Percentiles rank a stretch among this genome's conserved stretches.
Conservation (phyloP, 129 eudicot species). For the Pittosporum tobira region DNA sequence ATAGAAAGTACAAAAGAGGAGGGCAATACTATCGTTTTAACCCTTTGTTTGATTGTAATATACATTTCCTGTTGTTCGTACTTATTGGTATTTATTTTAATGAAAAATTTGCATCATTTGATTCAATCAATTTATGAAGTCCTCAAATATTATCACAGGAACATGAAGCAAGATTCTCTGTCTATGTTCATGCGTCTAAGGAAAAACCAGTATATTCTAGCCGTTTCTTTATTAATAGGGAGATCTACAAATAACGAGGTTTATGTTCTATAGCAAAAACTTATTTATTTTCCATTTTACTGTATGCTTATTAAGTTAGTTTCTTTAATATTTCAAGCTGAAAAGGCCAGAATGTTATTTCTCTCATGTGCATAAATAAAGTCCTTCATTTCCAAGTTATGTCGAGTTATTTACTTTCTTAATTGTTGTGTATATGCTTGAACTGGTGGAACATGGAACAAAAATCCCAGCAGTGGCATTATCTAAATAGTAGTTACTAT, state of each 20-base stretch:
- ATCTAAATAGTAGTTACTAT: too few relatives aligned
- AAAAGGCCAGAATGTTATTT: not conserved
- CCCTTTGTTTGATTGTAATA: not conserved
- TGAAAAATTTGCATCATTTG: not conserved
- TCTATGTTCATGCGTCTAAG: constrained; percentile 87
- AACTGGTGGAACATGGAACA: too few relatives aligned
- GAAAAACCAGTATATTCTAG: constrained; percentile 74
- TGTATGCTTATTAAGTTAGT: not conserved
- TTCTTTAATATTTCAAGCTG: not conserved
- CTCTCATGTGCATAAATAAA: too few relatives aligned
- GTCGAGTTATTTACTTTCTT: too few relatives aligned
- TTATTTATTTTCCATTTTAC: not conserved
- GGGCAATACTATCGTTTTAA: not conserved
- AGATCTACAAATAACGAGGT: constrained; percentile 87
- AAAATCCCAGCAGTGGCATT: too few relatives aligned
- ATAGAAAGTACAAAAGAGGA: not conserved
- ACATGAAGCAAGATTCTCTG: constrained; percentile 82
- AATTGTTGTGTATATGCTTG: too few relatives aligned
- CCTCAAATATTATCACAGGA: constrained; percentile 42
- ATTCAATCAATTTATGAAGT: not conserved
- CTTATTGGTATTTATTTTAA: not conserved
- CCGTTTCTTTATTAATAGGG: constrained; percentile 69
- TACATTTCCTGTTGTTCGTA: not conserved
- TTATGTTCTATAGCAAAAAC: not conserved
- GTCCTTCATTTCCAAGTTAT: too few relatives aligned